A percentile compares a stretch with the other conserved stretches of the same genome.
These are phyloP conservation scores for Fusarium oxysporum DNA, from an alignment of 2,329 filamentous ascomycete species.

Conservation along the genomic window DNA sequence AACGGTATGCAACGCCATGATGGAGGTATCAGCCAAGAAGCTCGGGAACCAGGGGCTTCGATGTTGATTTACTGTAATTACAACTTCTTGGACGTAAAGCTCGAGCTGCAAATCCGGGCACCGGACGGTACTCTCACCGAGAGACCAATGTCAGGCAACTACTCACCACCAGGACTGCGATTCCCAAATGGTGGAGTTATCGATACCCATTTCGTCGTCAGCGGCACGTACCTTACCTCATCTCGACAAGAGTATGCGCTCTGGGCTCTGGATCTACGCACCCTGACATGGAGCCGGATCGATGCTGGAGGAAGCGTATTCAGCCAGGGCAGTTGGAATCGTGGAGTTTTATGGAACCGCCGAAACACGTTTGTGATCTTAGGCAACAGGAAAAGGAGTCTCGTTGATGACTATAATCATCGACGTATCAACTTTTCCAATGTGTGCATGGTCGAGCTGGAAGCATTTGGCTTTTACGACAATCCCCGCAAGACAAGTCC, in stretches of 20 bases:
- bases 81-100: conserved; percentile 96
- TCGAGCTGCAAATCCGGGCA: conserved; percentile 89
- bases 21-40: conserved; percentile 63
- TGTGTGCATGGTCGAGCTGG: conserved; percentile 95
- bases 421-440: conserved; percentile 97
- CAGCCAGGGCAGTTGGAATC: conserved; percentile 97
- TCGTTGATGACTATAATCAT: conserved; percentile 98
- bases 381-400: conserved; percentile 89
- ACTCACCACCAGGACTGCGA: conserved; percentile 89
- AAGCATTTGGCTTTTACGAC: conserved; percentile 97
- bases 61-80: conserved; percentile 99
- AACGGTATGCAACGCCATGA: conserved; percentile 57
- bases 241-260: conserved; percentile 98
- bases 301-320: conserved; percentile 95
- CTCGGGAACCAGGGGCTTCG: conserved; percentile 68
- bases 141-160: conserved; percentile 86
- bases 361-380: conserved; percentile 96
- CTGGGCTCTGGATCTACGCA: conserved; percentile 92
- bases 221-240: conserved; percentile 95
- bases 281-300: conserved; percentile 92
- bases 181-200: conserved; percentile 97
- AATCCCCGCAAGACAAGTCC: conserved; percentile 85
- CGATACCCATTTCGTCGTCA: conserved; percentile 96
- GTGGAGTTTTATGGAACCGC: conserved; percentile 91
- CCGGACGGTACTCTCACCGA: conserved; percentile 87